phyloP scores from a whole-genome alignment of 192 early-diverging fungal species.

The Mortierella antarctica region DNA sequence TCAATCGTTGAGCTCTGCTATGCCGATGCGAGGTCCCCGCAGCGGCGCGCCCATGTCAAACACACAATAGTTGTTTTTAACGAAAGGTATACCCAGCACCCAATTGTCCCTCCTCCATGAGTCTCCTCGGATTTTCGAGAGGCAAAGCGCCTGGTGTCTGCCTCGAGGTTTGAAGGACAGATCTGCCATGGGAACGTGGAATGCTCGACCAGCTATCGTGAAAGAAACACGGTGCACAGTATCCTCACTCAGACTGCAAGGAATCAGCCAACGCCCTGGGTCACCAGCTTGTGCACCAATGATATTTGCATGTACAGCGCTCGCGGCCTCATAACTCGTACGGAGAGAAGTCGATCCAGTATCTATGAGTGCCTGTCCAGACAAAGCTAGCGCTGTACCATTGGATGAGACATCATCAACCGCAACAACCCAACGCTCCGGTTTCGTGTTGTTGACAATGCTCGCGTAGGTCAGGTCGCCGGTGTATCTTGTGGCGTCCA shows the following conservation, averaged over 20 bases:
- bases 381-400: constrained; percentile 26
- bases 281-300: background rate
- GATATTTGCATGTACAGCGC: constrained; percentile 48
- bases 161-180: constrained; percentile 23
- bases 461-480: constrained; percentile 56
- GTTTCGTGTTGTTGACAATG: constrained; percentile 53
- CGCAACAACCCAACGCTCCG: constrained; percentile 62
- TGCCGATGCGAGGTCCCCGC: constrained; percentile 55
- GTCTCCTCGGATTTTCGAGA: constrained; percentile 24
- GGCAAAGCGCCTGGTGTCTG: background rate
- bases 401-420: constrained; percentile 53
- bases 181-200: constrained; percentile 27
- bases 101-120: constrained; percentile 1
- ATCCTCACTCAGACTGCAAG: background rate
- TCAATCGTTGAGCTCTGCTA: constrained; percentile 51
- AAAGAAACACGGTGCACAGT: constrained; percentile 17
- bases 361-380: constrained; percentile 59
- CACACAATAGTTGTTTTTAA: constrained; percentile 70
- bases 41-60: constrained; percentile 58
- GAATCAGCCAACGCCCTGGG: background rate
- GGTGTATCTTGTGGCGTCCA: constrained; percentile 51
- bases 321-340: constrained; percentile 57
- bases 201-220: constrained; percentile 34
- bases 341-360: constrained; percentile 71
- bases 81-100: constrained; percentile 70